Conservation (phyloP, 2,329 filamentous ascomycete species). For the Leptographium radiaticola region DNA sequence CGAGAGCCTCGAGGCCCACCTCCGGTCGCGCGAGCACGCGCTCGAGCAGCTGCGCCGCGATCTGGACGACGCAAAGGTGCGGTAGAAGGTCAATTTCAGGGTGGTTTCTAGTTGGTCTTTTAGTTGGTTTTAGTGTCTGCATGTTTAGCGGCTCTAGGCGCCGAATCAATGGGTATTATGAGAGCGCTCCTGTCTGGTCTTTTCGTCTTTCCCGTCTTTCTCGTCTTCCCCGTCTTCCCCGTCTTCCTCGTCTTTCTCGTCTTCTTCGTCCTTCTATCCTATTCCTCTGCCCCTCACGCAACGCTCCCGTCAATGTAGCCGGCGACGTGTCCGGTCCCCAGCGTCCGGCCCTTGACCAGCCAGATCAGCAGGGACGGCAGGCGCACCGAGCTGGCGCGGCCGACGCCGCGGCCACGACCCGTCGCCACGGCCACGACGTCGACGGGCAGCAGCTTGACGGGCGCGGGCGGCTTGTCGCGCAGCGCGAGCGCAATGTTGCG, state of each 20-base stretch:
- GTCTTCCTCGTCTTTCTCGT: not conserved
- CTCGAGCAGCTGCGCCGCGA: conserved; percentile 66
- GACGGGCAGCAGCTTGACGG: conserved; percentile 33
- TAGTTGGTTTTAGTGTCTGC: no score
- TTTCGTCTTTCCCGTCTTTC: conserved; percentile 1
- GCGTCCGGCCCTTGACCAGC: conserved; percentile 36
- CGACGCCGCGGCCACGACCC: conserved; percentile 36
- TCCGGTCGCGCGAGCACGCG: conserved; percentile 61
- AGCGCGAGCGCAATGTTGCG: conserved; percentile 39
- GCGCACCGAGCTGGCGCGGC: conserved; percentile 29
- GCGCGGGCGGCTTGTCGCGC: conserved; percentile 27
- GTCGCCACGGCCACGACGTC: conserved; percentile 35
- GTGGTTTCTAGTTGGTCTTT: no score
- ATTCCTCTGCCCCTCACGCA: conserved; percentile 21
- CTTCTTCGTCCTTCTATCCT: not conserved
- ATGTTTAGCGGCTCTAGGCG: no score
- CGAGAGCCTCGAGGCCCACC: conserved; percentile 73
- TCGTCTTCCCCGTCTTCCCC: not conserved
- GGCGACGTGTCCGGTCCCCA: conserved; percentile 29
- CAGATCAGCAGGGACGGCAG: conserved; percentile 39
- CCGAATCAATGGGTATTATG: not conserved
- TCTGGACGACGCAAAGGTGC: conserved; percentile 72
- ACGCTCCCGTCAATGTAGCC: conserved; percentile 35
- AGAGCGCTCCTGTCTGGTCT: not conserved
- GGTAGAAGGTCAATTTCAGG: conserved; percentile 18